phyloP scores from a whole-genome alignment of 2,329 filamentous ascomycete species.

The Ceratocystis diversiconidia region DNA sequence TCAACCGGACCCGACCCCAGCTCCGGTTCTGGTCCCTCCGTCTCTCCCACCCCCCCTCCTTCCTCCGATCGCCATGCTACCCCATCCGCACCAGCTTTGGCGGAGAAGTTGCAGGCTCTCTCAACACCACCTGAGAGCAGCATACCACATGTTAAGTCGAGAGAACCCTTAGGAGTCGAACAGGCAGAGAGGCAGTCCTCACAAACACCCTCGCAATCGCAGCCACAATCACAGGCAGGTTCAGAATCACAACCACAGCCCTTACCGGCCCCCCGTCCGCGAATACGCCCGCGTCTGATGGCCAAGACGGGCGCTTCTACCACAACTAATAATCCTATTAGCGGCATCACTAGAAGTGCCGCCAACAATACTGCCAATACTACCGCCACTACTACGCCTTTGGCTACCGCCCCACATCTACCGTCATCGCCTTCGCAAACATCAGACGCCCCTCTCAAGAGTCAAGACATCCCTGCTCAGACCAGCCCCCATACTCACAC shows the following conservation, averaged over 20 bases:
- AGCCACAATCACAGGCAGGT: neutral
- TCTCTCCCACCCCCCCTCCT: neutral
- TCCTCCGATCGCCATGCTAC: neutral
- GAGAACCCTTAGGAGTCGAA: neutral
- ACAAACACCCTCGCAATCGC: neutral
- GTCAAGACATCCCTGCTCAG: neutral
- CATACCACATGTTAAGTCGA: neutral
- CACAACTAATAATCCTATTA: neutral
- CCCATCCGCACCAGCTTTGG: neutral
- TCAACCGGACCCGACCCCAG: neutral
- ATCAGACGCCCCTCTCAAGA: neutral
- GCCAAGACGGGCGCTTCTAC: neutral
- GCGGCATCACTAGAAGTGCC: neutral
- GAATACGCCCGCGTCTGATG: neutral
- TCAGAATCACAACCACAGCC: neutral
- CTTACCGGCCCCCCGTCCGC: neutral
- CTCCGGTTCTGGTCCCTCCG: neutral
- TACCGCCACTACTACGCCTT: neutral
- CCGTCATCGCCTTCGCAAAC: neutral
- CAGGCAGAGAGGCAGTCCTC: neutral
- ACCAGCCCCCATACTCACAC: neutral
- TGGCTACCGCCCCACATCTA: conserved; percentile 3
- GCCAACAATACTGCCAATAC: neutral
- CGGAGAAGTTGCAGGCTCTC: neutral
- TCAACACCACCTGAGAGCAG: neutral